These are phyloP conservation scores for Teunomyces pallodes DNA, from an alignment of 805 yeast genomes.

Conservation along the genomic window DNA sequence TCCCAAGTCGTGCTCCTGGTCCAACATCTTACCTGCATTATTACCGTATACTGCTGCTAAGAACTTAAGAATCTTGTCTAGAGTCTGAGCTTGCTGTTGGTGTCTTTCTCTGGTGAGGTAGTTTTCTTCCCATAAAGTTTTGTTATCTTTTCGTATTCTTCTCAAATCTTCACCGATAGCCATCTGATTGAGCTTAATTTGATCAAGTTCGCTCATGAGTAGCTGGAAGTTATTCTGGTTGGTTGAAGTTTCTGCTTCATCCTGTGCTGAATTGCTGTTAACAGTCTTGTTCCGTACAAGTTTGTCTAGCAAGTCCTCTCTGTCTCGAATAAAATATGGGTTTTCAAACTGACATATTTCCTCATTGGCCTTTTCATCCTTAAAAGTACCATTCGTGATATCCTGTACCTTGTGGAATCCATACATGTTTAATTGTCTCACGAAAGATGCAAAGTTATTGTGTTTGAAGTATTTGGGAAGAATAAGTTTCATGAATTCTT, in stretches of 20 bases:
- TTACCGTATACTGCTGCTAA: slow-evolving; percentile 77
- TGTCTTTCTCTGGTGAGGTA: slow-evolving; percentile 80
- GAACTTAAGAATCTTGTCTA: slow-evolving; percentile 83
- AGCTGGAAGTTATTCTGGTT: slow-evolving; percentile 45
- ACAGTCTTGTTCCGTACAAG: slow-evolving; percentile 72
- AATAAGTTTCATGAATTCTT: slow-evolving; percentile 75
- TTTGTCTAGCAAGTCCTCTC: slow-evolving; percentile 81
- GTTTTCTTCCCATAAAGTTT: slow-evolving; percentile 87
- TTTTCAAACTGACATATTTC: slow-evolving; percentile 90
- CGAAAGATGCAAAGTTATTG: slow-evolving; percentile 92
- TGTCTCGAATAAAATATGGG: slow-evolving; percentile 69
- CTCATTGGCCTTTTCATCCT: slow-evolving; percentile 50
- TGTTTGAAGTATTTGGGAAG: slow-evolving; percentile 94
- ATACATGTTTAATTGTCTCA: slow-evolving; percentile 94
- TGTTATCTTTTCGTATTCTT: slow-evolving; percentile 83
- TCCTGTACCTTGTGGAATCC: slow-evolving; percentile 99
- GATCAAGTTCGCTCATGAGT: slow-evolving; percentile 69
- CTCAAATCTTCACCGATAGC: slow-evolving; percentile 81
- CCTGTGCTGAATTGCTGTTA: slow-evolving; percentile 15
- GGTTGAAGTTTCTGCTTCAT: slow-evolving; percentile 16
- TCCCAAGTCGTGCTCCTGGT: slow-evolving; percentile 22
- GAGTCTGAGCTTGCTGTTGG: slow-evolving; percentile 79
- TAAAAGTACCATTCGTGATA: slow-evolving; percentile 68
- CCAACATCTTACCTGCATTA: slow-evolving; percentile 50
- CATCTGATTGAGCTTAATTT: slow-evolving; percentile 72